These are phyloP conservation scores for Thalassia testudinum DNA, from an alignment of 116 monocot species.

Conservation along the genomic window DNA sequence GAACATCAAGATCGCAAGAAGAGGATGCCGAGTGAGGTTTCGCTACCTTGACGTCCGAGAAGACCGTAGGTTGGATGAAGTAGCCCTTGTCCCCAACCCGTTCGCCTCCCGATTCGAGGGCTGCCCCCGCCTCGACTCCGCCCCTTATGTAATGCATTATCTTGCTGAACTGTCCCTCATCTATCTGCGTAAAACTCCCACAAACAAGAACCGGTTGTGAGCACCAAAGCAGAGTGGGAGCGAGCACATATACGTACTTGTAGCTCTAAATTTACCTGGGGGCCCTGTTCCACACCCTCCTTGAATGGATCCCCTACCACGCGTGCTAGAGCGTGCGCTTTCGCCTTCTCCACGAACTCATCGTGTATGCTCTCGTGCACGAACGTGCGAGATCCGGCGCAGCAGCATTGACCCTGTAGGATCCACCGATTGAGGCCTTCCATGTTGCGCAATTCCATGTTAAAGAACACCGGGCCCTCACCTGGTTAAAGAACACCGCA, in stretches of 20 bases:
- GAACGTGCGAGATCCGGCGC: constrained; percentile 92
- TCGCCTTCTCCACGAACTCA: constrained; percentile 87
- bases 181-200: constrained; percentile 53
- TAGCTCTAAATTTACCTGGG: constrained; percentile 46
- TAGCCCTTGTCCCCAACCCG: constrained; percentile 68
- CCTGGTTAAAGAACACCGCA: constrained; percentile 97
- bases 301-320: constrained; percentile 92
- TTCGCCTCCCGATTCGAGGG: constrained; percentile 75
- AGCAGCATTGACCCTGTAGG: constrained; percentile 88
- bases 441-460: no score
- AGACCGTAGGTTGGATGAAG: constrained; percentile 79
- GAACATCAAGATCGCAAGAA: neutral
- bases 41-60: constrained; percentile 69
- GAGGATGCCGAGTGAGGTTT: neutral
- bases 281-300: constrained; percentile 94
- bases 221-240: neutral
- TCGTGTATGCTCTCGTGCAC: constrained; percentile 89
- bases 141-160: constrained; percentile 53
- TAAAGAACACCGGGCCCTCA: constrained; percentile 1
- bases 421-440: no score
- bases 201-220: neutral
- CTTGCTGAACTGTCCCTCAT: constrained; percentile 73
- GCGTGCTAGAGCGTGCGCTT: constrained; percentile 65
- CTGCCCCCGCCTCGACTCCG: constrained; percentile 60
- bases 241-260: no score